phyloP scores from a whole-genome alignment of 2,329 filamentous ascomycete species.

The Xylariaceae sp. region DNA sequence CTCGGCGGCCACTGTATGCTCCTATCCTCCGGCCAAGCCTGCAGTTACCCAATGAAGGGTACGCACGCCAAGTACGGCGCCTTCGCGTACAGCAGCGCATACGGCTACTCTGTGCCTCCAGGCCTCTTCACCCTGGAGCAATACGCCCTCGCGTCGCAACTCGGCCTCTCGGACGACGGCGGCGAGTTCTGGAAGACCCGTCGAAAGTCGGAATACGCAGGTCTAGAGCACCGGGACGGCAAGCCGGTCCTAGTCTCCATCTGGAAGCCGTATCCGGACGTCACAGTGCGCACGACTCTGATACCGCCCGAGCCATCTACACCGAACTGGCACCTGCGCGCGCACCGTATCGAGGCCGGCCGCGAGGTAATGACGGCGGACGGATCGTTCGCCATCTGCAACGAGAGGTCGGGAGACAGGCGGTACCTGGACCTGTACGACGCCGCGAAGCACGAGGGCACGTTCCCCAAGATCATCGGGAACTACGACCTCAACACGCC shows the following conservation, averaged over 20 bases:
- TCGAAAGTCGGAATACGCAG: constrained; percentile 66
- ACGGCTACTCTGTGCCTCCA: constrained; percentile 76
- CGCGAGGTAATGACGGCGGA: constrained; percentile 72
- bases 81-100: constrained; percentile 77
- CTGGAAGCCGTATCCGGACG: constrained; percentile 73
- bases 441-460: constrained; percentile 50
- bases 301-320: constrained; percentile 60
- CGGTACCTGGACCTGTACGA: constrained; percentile 56
- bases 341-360: constrained; percentile 62
- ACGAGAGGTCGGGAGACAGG: constrained; percentile 51
- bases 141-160: constrained; percentile 73
- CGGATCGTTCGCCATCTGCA: constrained; percentile 72
- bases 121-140: constrained; percentile 77
- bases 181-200: constrained; percentile 80
- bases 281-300: constrained; percentile 66
- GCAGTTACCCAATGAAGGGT: constrained; percentile 79
- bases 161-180: constrained; percentile 75
- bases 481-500: constrained; percentile 62
- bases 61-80: constrained; percentile 81
- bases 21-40: constrained; percentile 76
- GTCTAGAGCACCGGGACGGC: constrained; percentile 58
- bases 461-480: constrained; percentile 58
- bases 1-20: constrained; percentile 77
- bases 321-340: constrained; percentile 71
- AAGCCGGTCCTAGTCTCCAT: constrained; percentile 65